Evolutionary conservation across 148 eudicot genomes (phyloP), one percentile per base, ranked within the genome.

Genomic region (Beta vulgaris): DNA sequence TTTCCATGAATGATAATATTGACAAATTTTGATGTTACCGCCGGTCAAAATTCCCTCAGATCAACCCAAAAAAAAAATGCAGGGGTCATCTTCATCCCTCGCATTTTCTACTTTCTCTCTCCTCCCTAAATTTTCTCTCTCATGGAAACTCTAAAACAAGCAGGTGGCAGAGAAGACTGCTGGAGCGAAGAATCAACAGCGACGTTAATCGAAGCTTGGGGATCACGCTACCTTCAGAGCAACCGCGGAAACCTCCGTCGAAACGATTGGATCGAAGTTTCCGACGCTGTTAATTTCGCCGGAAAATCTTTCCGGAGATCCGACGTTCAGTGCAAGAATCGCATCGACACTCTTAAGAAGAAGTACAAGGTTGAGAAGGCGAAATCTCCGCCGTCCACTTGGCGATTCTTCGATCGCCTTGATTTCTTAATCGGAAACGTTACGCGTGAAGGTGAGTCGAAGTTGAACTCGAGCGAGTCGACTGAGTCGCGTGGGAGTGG

Each of bases 271-370:
- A 69, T 40, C 11, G 79, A 76, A 65, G 79, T 76, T 1, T 82
- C 87, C 40, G 79, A 81, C 7, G 79, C 84, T 36, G 80, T 88
- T 68, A 48, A 73, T 62, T 43, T 54, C n/a, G 55, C 62, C 64
- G 71, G 36, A 37, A 37, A 49, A 1, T 68, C 42, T 37, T 72
- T 73, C 3, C 40, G 73, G 32, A 48, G 73, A 42, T 72, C 80
- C n/a, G 80, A 81, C 28, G 43, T 69, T 31, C 79, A 77, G 79
- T 81, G 84, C 42, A 81, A 81, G 80, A 81, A 81, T 53, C 80
- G 80, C 8, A 68, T 76, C 70, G 84, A 81, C 42, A 81, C 84
- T 18, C 29, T 81, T 0, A 81, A 81, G 83, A 81, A 81, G 80
- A 81, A 81, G 77, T 77, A 77, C 44, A 77, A 77, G 79, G 10